Base-by-base conservation (phyloP, 2,329 filamentous ascomycete genomes). In the Fusarium odoratissimum region DNA sequence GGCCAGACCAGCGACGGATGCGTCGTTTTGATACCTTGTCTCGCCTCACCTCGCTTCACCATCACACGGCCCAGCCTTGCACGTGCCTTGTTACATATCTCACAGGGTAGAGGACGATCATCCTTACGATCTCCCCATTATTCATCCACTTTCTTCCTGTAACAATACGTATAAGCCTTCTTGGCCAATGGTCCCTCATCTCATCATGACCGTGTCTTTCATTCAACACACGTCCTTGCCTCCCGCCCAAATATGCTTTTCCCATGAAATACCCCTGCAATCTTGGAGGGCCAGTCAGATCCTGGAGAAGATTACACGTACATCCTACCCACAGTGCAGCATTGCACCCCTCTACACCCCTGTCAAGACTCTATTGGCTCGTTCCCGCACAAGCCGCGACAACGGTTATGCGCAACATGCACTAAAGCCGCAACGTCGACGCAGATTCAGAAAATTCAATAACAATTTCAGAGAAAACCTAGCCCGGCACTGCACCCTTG, bases 391-490 rank as follows among this genome's bases (percentile, higher is more conserved):
- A 80, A 80, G 79, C 75, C 79, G 83, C 80, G 79, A 83, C 84
- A 84, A 85, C 84, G 82, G 84, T 83, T 84, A 87, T 86, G 85
- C 84, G 83, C 84, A 85, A 84, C 84, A 87, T 86, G 85, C 84
- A 82, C 84, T 85, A 82, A 54, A 83, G 83, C 84, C 84, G 84
- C 82, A 79, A 81, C 82, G 80, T 83, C 79, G 78, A 82, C 79
- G 78, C 82, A 82, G 79, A 81, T 54, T 54, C 35, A 40, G 76
- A 80, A 82, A 79, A 80, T 79, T 83, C 83, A 84, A 85, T 86
- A 76, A 80, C 75, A 76, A 72, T 67, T 74, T 75, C 77, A 71
- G 74, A 78, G 75, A 79, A 79, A 78, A 81, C 79, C 81, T 82
- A 79, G 66, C 67, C 60, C 52, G 41, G 62, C 52, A 44, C 54